Conservation (phyloP, 495 filamentous ascomycete genomes). For the Penicillium canariense region DNA sequence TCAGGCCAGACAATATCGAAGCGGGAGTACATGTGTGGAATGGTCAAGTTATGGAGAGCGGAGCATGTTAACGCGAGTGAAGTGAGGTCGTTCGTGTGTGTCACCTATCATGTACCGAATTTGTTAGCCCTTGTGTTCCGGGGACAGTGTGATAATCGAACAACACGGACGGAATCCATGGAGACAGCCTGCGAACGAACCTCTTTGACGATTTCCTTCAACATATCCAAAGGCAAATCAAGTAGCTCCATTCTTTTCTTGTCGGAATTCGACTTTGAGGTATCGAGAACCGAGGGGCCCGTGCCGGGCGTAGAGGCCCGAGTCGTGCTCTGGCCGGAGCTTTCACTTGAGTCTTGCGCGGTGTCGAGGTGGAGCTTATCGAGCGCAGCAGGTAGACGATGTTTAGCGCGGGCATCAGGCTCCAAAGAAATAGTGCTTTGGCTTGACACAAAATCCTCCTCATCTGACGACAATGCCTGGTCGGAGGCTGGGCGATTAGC, state of each 20-base stretch:
- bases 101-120: slow-evolving; percentile 54
- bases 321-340: slow-evolving; percentile 8
- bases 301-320: slow-evolving; percentile 12
- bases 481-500: slow-evolving; percentile 29
- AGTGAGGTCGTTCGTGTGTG: slow-evolving; percentile 83
- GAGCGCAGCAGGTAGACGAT: slow-evolving; percentile 12
- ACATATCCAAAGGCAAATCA: slow-evolving; percentile 81
- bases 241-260: slow-evolving; percentile 57
- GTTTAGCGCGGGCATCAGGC: slow-evolving; percentile 10
- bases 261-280: background rate
- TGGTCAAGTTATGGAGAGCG: slow-evolving; percentile 74
- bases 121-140: slow-evolving; percentile 8
- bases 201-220: slow-evolving; percentile 88
- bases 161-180: background rate
- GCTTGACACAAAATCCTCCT: slow-evolving; percentile 36
- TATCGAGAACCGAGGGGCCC: background rate
- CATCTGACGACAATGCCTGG: slow-evolving; percentile 31
- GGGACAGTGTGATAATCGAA: background rate
- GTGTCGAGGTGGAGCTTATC: slow-evolving; percentile 36
- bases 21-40: slow-evolving; percentile 84
- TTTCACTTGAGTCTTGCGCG: slow-evolving; percentile 10
- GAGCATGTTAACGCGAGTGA: slow-evolving; percentile 82
- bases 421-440: slow-evolving; percentile 31
- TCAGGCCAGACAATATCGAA: slow-evolving; percentile 97
- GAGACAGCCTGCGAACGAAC: slow-evolving; percentile 37